Evolutionary conservation across 805 yeast genomes (phyloP).

Genomic region (Candida oleophila): DNA sequence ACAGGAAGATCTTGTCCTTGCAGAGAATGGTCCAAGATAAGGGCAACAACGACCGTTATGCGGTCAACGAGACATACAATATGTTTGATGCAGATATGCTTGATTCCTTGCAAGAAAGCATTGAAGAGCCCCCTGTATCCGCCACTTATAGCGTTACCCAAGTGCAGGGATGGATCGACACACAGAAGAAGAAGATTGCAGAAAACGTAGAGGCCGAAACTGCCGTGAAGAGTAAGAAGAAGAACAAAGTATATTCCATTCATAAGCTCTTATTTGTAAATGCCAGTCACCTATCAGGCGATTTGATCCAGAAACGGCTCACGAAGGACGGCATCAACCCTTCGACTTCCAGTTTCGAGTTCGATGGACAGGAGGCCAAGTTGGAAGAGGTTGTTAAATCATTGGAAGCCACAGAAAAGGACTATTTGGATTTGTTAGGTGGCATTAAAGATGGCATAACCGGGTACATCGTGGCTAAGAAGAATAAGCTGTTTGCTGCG

Average conservation of each 20-base stretch:
- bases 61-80: slow-evolving; percentile 71
- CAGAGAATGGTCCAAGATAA: slow-evolving; percentile 79
- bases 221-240: slow-evolving; percentile 29
- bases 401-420: slow-evolving; percentile 46
- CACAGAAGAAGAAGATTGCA: slow-evolving; percentile 27
- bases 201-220: slow-evolving; percentile 5
- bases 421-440: slow-evolving; percentile 37
- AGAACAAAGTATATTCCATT: slow-evolving; percentile 52
- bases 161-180: slow-evolving; percentile 39
- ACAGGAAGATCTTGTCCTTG: slow-evolving; percentile 63
- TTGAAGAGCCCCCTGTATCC: slow-evolving; percentile 7
- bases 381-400: slow-evolving; percentile 36
- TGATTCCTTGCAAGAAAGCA: slow-evolving; percentile 33
- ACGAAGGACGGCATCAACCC: slow-evolving; percentile 47
- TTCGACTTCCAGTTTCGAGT: slow-evolving; percentile 32
- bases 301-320: slow-evolving; percentile 64
- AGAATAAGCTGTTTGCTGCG: slow-evolving; percentile 50
- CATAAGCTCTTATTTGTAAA: slow-evolving; percentile 69
- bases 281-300: slow-evolving; percentile 75
- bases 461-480: slow-evolving; percentile 67
- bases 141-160: slow-evolving; percentile 25
- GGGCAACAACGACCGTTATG: slow-evolving; percentile 60
- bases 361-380: slow-evolving; percentile 23
- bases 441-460: slow-evolving; percentile 31
- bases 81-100: slow-evolving; percentile 49